A percentile compares a stretch with the other conserved stretches of the same genome.
These are phyloP conservation scores for Lentinula lateritia DNA, from an alignment of 768 basidiomycete species.

Conservation along the genomic window DNA sequence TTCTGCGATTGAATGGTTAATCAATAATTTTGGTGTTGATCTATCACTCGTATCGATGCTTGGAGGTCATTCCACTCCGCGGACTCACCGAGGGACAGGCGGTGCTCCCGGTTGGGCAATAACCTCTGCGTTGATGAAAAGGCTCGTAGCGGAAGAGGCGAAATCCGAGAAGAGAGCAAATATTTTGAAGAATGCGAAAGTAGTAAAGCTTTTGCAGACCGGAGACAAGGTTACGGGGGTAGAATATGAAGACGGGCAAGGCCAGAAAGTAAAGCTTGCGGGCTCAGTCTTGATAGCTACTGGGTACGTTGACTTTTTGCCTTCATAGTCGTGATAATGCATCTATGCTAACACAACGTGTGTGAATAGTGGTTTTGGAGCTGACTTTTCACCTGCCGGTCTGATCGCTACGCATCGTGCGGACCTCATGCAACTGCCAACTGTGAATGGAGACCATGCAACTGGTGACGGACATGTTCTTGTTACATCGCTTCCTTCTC, in stretches of 20 bases:
- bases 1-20: constrained; percentile 19
- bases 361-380: constrained; percentile 17
- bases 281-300: constrained; percentile 17
- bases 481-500: constrained; percentile 10
- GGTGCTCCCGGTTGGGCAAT: constrained; percentile 22
- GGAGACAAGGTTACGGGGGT: constrained; percentile 15
- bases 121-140: constrained; percentile 19
- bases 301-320: constrained; percentile 11
- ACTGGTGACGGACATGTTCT: constrained; percentile 20
- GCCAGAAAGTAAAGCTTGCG: not conserved
- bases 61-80: not conserved
- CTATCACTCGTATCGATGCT: constrained; percentile 18
- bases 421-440: constrained; percentile 18
- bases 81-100: constrained; percentile 8
- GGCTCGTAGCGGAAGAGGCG: constrained; percentile 8
- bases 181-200: constrained; percentile 17
- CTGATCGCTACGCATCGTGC: constrained; percentile 17
- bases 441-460: constrained; percentile 22
- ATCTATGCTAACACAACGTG: not conserved
- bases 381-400: constrained; percentile 16
- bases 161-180: constrained; percentile 8
- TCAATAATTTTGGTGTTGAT: constrained; percentile 15
- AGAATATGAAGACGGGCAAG: constrained; percentile 15
- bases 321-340: not conserved
- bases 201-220: constrained; percentile 14